Evolutionary conservation across 139 green algal species (phyloP), one percentile per base, ranked within the genome.

Genomic region (Nannochloris sp.): DNA sequence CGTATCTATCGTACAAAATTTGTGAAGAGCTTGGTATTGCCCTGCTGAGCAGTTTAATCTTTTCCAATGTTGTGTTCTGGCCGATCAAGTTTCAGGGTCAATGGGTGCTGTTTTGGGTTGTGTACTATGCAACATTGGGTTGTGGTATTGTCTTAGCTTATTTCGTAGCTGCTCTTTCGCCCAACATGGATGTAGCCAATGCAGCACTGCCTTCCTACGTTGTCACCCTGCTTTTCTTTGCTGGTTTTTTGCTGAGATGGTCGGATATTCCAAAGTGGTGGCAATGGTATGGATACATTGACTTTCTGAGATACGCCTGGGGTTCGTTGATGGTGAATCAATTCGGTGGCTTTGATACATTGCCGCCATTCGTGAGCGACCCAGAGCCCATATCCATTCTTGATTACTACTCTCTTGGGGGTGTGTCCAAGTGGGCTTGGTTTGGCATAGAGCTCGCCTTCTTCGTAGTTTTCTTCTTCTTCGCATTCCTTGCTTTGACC

Each of bases 161-260:
- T 71, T 73, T 74, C 30, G 63, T 91, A 28, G 86, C 82, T 17
- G 79, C 86, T 2, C 36, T 94, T 4, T 81, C 76, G 0, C 85
- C 85, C 44, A 91, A 77, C 55, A 85, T 93, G 80, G 87, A 92
- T 43, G 76, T 88, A 0, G 85, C 87, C n/a, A 94, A 94, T 65
- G 60, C 60, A 33, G 28, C 59, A 12, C 44, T 67, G n/a, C 46
- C 43, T 63, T 33, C 53, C 25, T 87, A 88, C 48, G 71, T 87
- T 53, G 56, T 25, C n/a, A 61, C 61, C 2, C 72, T 79, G 44
- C 75, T 82, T 26, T 81, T 82, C 59, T 84, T 84, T 55, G 44
- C 53, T 25, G 74, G 74, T 61, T 79, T 77, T 57, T 62, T 79
- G n/a, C 59, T 84, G 33, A 65, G 64, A 30, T 70, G 57, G 6